Evolutionary conservation across 2,329 filamentous ascomycete species (phyloP).

Genomic region (Torrubiella hemipterigena): DNA sequence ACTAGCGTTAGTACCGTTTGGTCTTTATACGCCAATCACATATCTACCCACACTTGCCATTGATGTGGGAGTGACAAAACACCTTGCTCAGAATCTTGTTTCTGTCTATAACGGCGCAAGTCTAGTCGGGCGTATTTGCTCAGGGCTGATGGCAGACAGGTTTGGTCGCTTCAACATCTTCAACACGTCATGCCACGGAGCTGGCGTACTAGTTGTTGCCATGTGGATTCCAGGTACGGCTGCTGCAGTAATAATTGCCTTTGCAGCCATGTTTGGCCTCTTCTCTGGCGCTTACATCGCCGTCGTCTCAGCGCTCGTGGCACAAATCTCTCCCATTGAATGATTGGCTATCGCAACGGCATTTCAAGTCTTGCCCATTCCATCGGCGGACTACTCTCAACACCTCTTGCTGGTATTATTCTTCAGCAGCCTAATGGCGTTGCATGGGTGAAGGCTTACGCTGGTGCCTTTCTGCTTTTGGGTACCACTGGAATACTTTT

Average conservation of each 20-base stretch:
- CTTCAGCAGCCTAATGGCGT: slow-evolving; percentile 7
- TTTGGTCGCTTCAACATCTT: slow-evolving; percentile 17
- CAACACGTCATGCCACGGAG: slow-evolving; percentile 28
- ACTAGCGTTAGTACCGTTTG: slow-evolving; percentile 16
- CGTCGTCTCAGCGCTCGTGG: slow-evolving; percentile 14
- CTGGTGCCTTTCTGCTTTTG: slow-evolving; percentile 8
- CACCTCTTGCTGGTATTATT: slow-evolving; percentile 12
- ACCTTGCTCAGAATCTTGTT: slow-evolving; percentile 12
- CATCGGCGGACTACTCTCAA: slow-evolving; percentile 9
- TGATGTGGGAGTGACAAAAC: slow-evolving; percentile 8
- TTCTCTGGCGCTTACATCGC: slow-evolving; percentile 17
- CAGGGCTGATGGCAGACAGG: slow-evolving; percentile 12
- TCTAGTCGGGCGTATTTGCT: slow-evolving; percentile 11
- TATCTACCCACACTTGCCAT: slow-evolving; percentile 12
- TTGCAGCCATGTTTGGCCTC: slow-evolving; percentile 16
- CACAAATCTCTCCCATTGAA: slow-evolving; percentile 38
- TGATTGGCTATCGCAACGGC: slow-evolving; percentile 42
- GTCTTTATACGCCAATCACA: slow-evolving; percentile 18
- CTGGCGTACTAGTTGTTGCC: slow-evolving; percentile 17
- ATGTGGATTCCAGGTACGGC: slow-evolving; percentile 20
- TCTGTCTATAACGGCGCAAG: slow-evolving; percentile 13
- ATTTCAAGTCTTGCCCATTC: slow-evolving; percentile 8
- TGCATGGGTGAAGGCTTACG: slow-evolving; percentile 9
- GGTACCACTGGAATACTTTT: slow-evolving; percentile 9
- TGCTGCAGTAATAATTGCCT: slow-evolving; percentile 13